Percentiles rank a stretch among this genome's conserved stretches.
phyloP scores from a whole-genome alignment of 2,329 filamentous ascomycete genomes.

The Cadophora luteo-olivacea region DNA sequence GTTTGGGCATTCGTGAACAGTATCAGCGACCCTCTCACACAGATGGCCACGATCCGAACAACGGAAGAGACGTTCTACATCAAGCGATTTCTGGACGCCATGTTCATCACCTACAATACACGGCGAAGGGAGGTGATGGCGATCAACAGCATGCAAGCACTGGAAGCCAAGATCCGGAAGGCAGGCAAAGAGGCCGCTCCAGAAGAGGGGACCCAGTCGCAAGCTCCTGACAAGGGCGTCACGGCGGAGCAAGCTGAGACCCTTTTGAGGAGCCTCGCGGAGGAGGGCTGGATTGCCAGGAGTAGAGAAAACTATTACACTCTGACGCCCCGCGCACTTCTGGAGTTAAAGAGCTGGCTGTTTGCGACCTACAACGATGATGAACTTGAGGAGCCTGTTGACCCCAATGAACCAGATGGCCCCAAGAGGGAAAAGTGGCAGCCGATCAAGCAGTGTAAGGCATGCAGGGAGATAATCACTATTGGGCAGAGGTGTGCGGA shows the following conservation, averaged over 20 bases:
- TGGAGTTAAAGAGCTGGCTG: constrained; percentile 87
- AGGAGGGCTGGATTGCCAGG: constrained; percentile 85
- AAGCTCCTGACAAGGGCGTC: constrained; percentile 60
- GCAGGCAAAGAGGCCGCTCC: constrained; percentile 44
- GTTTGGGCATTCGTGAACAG: constrained; percentile 89
- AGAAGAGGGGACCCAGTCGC: constrained; percentile 44
- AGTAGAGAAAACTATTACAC: constrained; percentile 76
- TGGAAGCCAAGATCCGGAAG: constrained; percentile 71
- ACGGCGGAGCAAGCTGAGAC: constrained; percentile 80
- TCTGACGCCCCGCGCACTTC: constrained; percentile 76
- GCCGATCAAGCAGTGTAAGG: constrained; percentile 85
- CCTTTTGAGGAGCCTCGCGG: constrained; percentile 72
- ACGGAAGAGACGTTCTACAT: constrained; percentile 90
- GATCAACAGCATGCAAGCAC: constrained; percentile 77
- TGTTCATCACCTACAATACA: constrained; percentile 91
- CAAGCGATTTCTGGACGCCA: constrained; percentile 84
- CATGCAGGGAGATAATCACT: constrained; percentile 90
- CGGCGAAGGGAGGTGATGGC: constrained; percentile 83
- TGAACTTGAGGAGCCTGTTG: no score
- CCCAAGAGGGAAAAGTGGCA: constrained; percentile 63
- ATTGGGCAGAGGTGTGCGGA: constrained; percentile 78
- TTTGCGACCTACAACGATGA: constrained; percentile 90
- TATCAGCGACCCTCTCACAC: constrained; percentile 82
- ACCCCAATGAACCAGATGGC: constrained; percentile 23
- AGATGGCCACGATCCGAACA: constrained; percentile 81